A percentile compares a stretch with the other conserved stretches of the same genome.
These are phyloP conservation scores for Clonostachys sp. DNA, from an alignment of 2,329 filamentous ascomycete species.

Conservation along the genomic window DNA sequence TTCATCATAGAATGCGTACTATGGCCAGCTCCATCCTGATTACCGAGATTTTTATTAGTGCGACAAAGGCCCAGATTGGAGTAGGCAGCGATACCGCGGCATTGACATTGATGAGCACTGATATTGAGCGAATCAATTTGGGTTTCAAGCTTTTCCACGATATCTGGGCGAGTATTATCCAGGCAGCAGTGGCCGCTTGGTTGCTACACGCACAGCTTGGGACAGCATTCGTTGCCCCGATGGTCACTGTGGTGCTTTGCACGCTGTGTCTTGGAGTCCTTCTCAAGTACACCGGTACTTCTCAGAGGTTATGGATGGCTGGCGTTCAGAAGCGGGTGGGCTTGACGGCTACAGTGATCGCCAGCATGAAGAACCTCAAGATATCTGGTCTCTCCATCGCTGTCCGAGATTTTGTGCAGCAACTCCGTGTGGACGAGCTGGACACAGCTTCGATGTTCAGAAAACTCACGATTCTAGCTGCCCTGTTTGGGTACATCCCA, in stretches of 20 bases:
- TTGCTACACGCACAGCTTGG: constrained; percentile 41
- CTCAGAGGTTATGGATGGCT: constrained; percentile 27
- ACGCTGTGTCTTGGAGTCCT: constrained; percentile 3
- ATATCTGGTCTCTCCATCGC: constrained; percentile 18
- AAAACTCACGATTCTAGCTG: constrained; percentile 3
- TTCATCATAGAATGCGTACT: constrained; percentile 20
- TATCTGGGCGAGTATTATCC: constrained; percentile 30
- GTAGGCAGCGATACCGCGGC: constrained; percentile 29
- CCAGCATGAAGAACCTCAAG: constrained; percentile 24
- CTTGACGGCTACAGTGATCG: constrained; percentile 19
- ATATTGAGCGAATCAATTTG: constrained; percentile 33
- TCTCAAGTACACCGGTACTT: constrained; percentile 8
- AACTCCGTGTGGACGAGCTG: constrained; percentile 11
- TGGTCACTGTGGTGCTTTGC: constrained; percentile 31
- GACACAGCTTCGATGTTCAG: constrained; percentile 8
- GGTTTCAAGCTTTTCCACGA: constrained; percentile 30
- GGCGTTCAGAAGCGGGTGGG: constrained; percentile 25
- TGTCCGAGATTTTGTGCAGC: constrained; percentile 10
- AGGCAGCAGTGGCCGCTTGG: constrained; percentile 38
- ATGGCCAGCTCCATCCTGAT: constrained; percentile 25
- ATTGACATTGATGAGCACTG: constrained; percentile 41
- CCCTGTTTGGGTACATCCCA: constrained; percentile 18
- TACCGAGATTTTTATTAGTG: constrained; percentile 24
- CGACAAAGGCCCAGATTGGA: constrained; percentile 19
- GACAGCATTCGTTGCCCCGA: constrained; percentile 37